Evolutionary conservation across 2,329 filamentous ascomycete species (phyloP).

Genomic region (Sporothrix pallida): DNA sequence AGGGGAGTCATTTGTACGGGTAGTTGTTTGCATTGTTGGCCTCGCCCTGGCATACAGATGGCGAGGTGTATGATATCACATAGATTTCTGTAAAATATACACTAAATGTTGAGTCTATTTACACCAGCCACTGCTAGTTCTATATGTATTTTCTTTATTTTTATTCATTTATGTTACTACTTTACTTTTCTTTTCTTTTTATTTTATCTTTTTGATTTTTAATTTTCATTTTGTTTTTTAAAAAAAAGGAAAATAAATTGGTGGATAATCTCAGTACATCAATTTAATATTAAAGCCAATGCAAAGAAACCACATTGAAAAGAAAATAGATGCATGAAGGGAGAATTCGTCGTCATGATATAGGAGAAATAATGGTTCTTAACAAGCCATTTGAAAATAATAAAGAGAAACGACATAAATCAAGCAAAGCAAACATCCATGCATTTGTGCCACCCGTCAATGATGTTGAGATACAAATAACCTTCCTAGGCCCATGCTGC

Average conservation of each 20-base stretch:
- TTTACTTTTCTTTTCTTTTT: too few species aligned
- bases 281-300: neutral
- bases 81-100: constrained; percentile 7
- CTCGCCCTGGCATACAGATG: neutral
- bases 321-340: neutral
- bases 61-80: constrained; percentile 10
- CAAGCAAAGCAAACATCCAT: neutral
- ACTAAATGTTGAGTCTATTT: neutral
- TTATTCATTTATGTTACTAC: too few species aligned
- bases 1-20: neutral
- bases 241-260: neutral
- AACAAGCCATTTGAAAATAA: neutral
- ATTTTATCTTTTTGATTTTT: neutral
- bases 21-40: neutral
- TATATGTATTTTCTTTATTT: neutral
- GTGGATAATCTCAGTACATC: neutral
- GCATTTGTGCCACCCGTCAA: constrained; percentile 15
- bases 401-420: neutral
- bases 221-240: neutral
- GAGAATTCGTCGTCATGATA: neutral
- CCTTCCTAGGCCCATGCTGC: too few species aligned
- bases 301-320: too few species aligned
- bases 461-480: constrained; percentile 9
- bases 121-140: too few species aligned
- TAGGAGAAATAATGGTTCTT: neutral